phyloP scores from a whole-genome alignment of 2,329 filamentous ascomycete species.

The Aspergillus sp. region DNA sequence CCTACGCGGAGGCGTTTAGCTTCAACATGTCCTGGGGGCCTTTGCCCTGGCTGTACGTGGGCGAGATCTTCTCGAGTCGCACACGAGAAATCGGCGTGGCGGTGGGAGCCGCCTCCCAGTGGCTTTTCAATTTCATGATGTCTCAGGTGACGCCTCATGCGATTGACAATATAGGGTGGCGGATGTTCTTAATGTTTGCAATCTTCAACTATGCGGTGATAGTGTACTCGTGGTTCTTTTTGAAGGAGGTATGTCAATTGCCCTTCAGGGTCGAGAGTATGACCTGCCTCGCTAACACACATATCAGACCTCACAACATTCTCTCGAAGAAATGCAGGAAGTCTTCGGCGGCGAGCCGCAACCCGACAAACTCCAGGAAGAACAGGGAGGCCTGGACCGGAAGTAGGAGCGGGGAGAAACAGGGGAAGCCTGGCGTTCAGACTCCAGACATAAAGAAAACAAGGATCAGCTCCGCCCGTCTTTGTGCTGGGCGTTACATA shows the following conservation, averaged over 20 bases:
- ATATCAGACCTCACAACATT: conserved; percentile 42
- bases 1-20: conserved; percentile 49
- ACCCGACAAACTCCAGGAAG: conserved; percentile 12
- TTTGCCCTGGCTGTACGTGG: conserved; percentile 37
- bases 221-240: conserved; percentile 44
- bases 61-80: conserved; percentile 38
- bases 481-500: background rate
- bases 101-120: conserved; percentile 36
- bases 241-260: conserved; percentile 34
- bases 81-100: conserved; percentile 37
- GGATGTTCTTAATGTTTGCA: conserved; percentile 52
- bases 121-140: conserved; percentile 44
- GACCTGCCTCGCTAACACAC: background rate
- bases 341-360: conserved; percentile 28
- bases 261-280: background rate
- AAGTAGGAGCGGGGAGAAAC: background rate
- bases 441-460: background rate
- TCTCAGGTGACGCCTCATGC: conserved; percentile 42
- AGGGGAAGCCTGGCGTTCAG: background rate
- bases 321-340: conserved; percentile 47
- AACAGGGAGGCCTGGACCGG: conserved; percentile 1
- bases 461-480: background rate
- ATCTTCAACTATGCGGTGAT: conserved; percentile 51
- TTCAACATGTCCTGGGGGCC: conserved; percentile 44
- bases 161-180: conserved; percentile 50